Base-by-base conservation (phyloP, 1,284 basidiomycete genomes). In the Cryptococcus sp. region DNA sequence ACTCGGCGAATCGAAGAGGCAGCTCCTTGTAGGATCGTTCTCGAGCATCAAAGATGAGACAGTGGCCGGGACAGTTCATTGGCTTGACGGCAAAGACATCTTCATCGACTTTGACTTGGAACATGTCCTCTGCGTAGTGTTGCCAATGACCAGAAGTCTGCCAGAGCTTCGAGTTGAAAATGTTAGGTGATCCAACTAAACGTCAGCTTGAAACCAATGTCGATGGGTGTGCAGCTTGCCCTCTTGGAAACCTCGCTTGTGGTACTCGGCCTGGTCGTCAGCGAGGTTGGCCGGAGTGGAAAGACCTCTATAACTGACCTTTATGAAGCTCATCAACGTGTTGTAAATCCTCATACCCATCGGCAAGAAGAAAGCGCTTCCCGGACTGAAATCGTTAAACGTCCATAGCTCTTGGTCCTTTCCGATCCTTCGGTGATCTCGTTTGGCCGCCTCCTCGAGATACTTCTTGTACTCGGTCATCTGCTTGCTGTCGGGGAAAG, bases 31-130 rank as follows among this genome's bases (percentile, higher is more conserved):
- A 97, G 53, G 84, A 87, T 54, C 95, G 83, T 72, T 97, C 94
- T 54, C 89, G 81, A 18, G 88, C 86, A 73, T 91, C 94, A 67
- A 98, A 99, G 66, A 98, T 90, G 52, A 98, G 75, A 71, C 89
- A 93, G 74, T 98, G 95, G 9, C 94, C 94, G 0, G 95, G 95
- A 71, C 95, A 98, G 75, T 99, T 99, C 95, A 99, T 99, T 18
- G 95, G 95, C 76, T 97, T 97, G 51, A 94, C 78, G 1, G 80
- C 92, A 81, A 88, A 95, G 65, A 82, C 81, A 74, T 97, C 93
- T 75, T 98, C 97, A 76, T 98, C 95, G 51, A 97, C 77, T 55
- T 89, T 85, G 48, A 98, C 83, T 35, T 78, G 70, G 76, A 98
- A 98, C 95, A 98, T 98, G 75, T 92, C 93, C 53, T 98, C 93